phyloP scores from a whole-genome alignment of 176 grass and related monocot genomes.

The Musa beccarii region DNA sequence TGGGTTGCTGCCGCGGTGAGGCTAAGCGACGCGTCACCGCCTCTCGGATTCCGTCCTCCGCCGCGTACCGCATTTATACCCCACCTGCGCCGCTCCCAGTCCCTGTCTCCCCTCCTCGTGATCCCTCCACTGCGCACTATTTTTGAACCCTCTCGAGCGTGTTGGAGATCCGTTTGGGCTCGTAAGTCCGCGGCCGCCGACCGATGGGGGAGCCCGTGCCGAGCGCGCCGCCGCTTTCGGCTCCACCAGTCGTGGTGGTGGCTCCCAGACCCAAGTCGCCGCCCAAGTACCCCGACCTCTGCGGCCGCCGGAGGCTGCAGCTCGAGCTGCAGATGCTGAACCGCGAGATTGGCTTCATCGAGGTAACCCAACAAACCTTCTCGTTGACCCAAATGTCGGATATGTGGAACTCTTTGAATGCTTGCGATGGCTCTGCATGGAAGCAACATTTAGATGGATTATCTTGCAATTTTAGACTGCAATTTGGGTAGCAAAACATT shows the following conservation, averaged over 20 bases:
- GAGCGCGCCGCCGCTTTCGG: conserved; percentile 4
- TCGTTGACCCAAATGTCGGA: background rate
- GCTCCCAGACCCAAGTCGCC: conserved; percentile 66
- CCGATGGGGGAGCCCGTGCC: background rate
- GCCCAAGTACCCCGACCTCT: conserved; percentile 79
- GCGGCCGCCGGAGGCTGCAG: conserved; percentile 73
- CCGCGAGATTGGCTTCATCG: conserved; percentile 73
- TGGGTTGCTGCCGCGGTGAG: background rate
- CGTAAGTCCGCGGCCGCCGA: background rate
- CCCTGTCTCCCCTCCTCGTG: background rate
- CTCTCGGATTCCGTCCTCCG: conserved; percentile 14
- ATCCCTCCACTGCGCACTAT: background rate
- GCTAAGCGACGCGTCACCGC: conserved; percentile 20
- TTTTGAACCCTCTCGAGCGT: background rate
- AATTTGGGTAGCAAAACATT: background rate
- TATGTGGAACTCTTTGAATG: background rate
- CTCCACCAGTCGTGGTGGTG: conserved; percentile 22
- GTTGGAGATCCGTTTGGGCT: background rate
- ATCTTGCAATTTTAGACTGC: no score
- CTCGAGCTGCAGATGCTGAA: conserved; percentile 89
- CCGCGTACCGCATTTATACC: conserved; percentile 10
- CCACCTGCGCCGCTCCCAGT: background rate
- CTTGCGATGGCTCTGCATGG: no score
- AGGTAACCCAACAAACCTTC: conserved; percentile 29
- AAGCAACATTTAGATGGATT: no score